Evolutionary conservation across 176 grass and related monocot species (phyloP).

Genomic region (Alopecurus myosuroides): DNA sequence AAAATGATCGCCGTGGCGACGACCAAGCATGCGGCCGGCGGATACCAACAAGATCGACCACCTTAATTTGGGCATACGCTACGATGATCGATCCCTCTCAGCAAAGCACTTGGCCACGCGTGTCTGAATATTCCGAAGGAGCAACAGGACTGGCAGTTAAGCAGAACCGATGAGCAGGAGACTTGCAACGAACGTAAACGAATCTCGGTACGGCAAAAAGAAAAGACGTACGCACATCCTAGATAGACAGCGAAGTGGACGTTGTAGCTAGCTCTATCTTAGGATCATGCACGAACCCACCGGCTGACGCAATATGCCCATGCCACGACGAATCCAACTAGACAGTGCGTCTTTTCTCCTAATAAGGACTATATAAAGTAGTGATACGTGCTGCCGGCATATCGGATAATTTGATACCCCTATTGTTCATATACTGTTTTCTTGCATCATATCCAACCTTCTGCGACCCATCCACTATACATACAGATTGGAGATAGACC

Average conservation of each 20-base stretch:
- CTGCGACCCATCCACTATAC: background rate
- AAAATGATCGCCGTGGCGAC: background rate
- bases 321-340: background rate
- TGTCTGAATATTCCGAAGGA: background rate
- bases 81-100: background rate
- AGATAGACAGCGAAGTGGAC: background rate
- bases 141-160: background rate
- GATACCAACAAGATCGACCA: background rate
- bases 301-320: background rate
- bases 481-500: background rate
- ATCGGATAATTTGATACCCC: background rate
- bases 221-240: background rate
- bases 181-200: background rate
- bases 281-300: background rate
- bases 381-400: background rate
- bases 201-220: background rate
- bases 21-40: constrained; percentile 12
- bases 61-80: background rate
- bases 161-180: background rate
- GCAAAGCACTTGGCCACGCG: background rate
- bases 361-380: background rate
- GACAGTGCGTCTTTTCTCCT: background rate
- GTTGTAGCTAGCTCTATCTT: background rate
- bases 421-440: background rate
- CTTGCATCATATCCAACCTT: background rate